These are phyloP conservation scores for Neobulgaria alba DNA, from an alignment of 2,329 filamentous ascomycete genomes.

Conservation along the genomic window DNA sequence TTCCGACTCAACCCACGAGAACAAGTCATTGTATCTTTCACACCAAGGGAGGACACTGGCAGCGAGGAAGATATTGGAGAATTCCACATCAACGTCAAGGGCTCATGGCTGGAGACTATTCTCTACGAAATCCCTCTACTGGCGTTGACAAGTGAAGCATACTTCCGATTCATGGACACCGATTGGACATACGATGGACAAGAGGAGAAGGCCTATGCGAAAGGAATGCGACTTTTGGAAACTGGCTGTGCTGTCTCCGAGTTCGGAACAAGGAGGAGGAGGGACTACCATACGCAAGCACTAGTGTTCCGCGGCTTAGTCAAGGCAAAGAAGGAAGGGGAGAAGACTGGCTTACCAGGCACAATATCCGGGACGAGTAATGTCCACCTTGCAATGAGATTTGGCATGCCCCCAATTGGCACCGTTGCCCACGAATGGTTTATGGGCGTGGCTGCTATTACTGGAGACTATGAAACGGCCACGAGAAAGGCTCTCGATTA, in stretches of 20 bases:
- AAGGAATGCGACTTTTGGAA: conserved; percentile 69
- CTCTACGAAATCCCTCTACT: conserved; percentile 95
- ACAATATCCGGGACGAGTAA: conserved; percentile 87
- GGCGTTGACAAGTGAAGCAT: conserved; percentile 87
- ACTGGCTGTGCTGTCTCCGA: conserved; percentile 86
- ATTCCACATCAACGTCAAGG: conserved; percentile 67
- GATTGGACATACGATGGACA: conserved; percentile 89
- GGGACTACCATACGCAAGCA: conserved; percentile 93
- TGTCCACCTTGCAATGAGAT: conserved; percentile 93
- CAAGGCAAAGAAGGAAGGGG: conserved; percentile 64
- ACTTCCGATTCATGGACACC: conserved; percentile 91
- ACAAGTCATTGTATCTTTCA: conserved; percentile 59
- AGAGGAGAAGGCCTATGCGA: conserved; percentile 73
- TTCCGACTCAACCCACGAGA: conserved; percentile 76
- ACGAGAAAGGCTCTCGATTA: conserved; percentile 78
- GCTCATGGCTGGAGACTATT: conserved; percentile 89
- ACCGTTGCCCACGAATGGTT: conserved; percentile 98
- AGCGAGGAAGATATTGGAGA: conserved; percentile 62
- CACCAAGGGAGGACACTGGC: conserved; percentile 47
- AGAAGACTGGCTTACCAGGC: conserved; percentile 56
- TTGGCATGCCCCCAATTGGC: conserved; percentile 74
- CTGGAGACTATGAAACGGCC: conserved; percentile 72
- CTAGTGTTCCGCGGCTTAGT: conserved; percentile 83
- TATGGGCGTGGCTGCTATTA: conserved; percentile 94
- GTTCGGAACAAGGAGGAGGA: conserved; percentile 80